Evolutionary conservation across 805 yeast genomes (phyloP), one percentile per base, ranked within the genome.

Genomic region (Saccharomycopsis fibuligera): DNA sequence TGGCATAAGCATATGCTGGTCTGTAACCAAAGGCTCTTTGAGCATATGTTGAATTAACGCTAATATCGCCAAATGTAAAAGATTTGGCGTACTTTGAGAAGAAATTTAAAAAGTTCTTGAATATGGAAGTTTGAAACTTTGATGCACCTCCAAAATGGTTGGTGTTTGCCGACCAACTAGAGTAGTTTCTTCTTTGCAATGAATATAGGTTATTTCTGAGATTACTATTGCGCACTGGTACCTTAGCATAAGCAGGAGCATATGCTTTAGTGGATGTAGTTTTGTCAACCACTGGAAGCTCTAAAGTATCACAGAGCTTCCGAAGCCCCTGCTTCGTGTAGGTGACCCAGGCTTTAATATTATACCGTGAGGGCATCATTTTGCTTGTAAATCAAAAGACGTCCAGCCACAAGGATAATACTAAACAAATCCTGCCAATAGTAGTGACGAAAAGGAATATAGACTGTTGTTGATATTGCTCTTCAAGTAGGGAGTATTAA

Each of bases 301-400:
- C 44, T 6, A 40, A 29, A 8, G 44, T 5, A 17, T 40, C 44
- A 14, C 19, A 9, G 16, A 42, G 25, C 45, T 23, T 29, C 37
- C 36, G 29, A n/a, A 42, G 5, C 24, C 38, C 36, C 45, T 24
- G 23, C 24, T 31, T 29, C 14, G 38, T 27, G 16, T 27, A 21
- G 5, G 29, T 24, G 16, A 31, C 45, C 45, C 36, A 42, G 25
- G 45, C 16, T 27, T 42, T 42, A n/a, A 42, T n/a, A 23, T n/a
- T 29, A 23, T 25, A 30, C 31, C 37, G 35, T 9, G 44, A 31
- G 19, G 25, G 21, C 33, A 30, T 8, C 35, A 21, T 24, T 5
- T 25, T 14, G 42, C 14, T 21, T 5, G 23, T 8, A n/a, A n/a
- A n/a, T n/a, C n/a, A n/a, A n/a, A n/a, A n/a, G n/a, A n/a, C n/a